These are phyloP conservation scores for Atkinsonella hypoxylon DNA, from an alignment of 2,329 filamentous ascomycete species.

Conservation along the genomic window DNA sequence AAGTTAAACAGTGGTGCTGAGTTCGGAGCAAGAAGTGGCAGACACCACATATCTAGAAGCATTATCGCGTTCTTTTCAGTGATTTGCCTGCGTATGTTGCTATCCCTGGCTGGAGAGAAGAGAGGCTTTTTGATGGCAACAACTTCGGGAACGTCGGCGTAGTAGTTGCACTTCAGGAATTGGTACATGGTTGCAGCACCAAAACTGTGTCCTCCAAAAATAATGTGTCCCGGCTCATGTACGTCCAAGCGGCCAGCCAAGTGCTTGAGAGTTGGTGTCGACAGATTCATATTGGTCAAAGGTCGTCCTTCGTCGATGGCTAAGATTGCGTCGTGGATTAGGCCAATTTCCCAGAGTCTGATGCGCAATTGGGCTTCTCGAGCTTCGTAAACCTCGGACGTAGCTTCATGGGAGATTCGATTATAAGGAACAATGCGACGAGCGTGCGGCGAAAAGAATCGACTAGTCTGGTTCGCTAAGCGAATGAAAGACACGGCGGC, in stretches of 20 bases:
- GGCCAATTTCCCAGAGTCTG: constrained; percentile 65
- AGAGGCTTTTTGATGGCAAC: constrained; percentile 41
- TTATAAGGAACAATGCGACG: constrained; percentile 33
- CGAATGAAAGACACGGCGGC: constrained; percentile 63
- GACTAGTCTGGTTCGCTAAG: constrained; percentile 36
- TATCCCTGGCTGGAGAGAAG: constrained; percentile 44
- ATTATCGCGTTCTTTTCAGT: constrained; percentile 54
- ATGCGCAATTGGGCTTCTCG: constrained; percentile 64
- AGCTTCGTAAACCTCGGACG: constrained; percentile 50
- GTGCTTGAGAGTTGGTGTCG: constrained; percentile 37
- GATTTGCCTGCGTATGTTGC: constrained; percentile 51
- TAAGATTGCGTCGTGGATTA: constrained; percentile 56
- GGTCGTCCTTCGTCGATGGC: constrained; percentile 47
- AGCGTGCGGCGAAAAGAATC: constrained; percentile 13
- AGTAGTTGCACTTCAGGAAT: constrained; percentile 68
- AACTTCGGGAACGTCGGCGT: constrained; percentile 38
- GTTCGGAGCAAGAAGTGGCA: constrained; percentile 53
- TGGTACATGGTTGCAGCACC: constrained; percentile 65
- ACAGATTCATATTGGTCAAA: constrained; percentile 41
- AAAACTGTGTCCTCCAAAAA: constrained; percentile 72
- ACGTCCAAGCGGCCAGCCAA: constrained; percentile 55
- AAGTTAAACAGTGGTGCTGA: constrained; percentile 55
- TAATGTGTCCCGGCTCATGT: constrained; percentile 57
- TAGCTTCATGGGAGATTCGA: constrained; percentile 49
- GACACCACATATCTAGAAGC: constrained; percentile 71